A percentile compares a stretch with the other conserved stretches of the same genome.
These are phyloP conservation scores for Begonia fuchsioides DNA, from an alignment of 306 rosid genomes.

Conservation along the genomic window DNA sequence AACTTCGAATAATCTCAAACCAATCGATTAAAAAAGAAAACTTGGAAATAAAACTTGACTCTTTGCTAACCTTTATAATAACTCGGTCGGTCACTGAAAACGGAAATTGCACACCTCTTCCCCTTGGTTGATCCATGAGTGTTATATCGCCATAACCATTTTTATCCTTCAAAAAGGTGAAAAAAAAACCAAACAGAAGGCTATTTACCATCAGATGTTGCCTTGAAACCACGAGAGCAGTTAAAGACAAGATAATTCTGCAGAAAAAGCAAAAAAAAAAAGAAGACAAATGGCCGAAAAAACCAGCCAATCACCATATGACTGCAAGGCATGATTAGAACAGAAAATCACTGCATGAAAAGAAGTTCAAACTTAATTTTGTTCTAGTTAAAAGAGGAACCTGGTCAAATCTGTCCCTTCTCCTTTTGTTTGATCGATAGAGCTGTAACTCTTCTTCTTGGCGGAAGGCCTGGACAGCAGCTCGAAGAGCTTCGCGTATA, in stretches of 20 bases:
- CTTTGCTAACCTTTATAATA: constrained; percentile 62
- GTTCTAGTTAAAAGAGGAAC: constrained; percentile 20
- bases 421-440: constrained; percentile 65
- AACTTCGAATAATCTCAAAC: background rate
- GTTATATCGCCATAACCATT: constrained; percentile 56
- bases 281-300: background rate
- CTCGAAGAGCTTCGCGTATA: constrained; percentile 63
- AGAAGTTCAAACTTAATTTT: no score
- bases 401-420: constrained; percentile 81
- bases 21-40: background rate
- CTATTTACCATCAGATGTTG: no score
- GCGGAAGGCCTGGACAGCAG: constrained; percentile 83
- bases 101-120: constrained; percentile 95
- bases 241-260: background rate
- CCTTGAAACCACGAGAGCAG: background rate
- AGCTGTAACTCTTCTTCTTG: constrained; percentile 78
- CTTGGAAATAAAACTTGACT: constrained; percentile 1
- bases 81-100: constrained; percentile 87
- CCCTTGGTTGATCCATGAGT: constrained; percentile 50
- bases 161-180: constrained; percentile 53
- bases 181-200: background rate
- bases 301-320: no score
- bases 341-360: no score
- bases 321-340: no score
- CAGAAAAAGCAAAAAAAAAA: background rate